Evolutionary conservation across 2,329 filamentous ascomycete genomes (phyloP), one percentile per base, ranked within the genome.

Genomic region (Arthrobotrys sphaeroides): DNA sequence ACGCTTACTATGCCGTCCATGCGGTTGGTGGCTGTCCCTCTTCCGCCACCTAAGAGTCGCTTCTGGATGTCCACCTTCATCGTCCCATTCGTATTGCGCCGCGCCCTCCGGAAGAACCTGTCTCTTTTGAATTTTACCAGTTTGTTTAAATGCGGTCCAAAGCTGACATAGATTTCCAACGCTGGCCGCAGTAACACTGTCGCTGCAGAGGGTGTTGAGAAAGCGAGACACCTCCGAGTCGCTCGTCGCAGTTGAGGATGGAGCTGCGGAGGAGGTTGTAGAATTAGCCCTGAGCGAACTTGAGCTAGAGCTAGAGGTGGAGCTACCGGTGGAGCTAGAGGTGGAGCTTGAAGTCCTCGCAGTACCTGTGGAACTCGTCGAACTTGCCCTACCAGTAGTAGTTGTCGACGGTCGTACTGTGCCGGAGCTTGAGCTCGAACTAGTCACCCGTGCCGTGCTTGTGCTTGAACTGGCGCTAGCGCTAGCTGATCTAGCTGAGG

Each of bases 101-200:
- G 26, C 20, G 13, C 61, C 55, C 13, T 57, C 43, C 4, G 55
- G 61, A 18, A 74, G 24, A 2, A 59, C 47, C 10, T 40, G 4
- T 51, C 70, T 66, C 62, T 68, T 75, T 31, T 57, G 36, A 3
- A 68, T 22, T 13, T 57, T 68, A 2, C 70, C 70, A 2, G 62
- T 68, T n/a, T 43, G 40, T 28, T 67, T 74, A 45, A 74, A 74
- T 2, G 53, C 43, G 13, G 12, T 61, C 69, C 69, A 74, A 13
- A 74, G 69, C 9, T 66, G 55, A 26, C 69, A 74, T 7, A 74
- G 22, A 31, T 47, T 67, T 13, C 69, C 55, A 47, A 61, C 60
- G 22, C 43, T 67, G 6, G 69, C 18, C 22, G 61, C 31, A 13
- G 43, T 53, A 16, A n/a, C 43, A 13, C 51, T 67, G 18, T 73